Evolutionary conservation across 2,329 filamentous ascomycete genomes (phyloP).

Genomic region (Cytospora paraplurivora): DNA sequence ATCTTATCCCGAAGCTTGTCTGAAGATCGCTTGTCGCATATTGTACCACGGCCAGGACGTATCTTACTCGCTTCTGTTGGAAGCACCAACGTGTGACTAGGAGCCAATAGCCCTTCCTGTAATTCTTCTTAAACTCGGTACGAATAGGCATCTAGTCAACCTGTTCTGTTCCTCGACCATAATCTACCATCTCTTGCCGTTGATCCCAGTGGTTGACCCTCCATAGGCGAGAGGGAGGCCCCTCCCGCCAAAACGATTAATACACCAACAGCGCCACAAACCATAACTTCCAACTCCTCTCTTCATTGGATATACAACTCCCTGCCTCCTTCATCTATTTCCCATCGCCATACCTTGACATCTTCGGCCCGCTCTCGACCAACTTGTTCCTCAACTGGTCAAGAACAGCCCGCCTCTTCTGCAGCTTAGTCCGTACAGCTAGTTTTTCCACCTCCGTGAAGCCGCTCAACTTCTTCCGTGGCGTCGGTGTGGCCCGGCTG

Average conservation of each 20-base stretch:
- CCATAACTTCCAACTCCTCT: not conserved
- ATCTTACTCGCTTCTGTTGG: not conserved
- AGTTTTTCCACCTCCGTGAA: slow-evolving; percentile 62
- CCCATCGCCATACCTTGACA: slow-evolving; percentile 43
- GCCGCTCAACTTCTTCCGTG: slow-evolving; percentile 63
- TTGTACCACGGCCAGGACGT: not conserved
- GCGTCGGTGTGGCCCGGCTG: slow-evolving; percentile 38
- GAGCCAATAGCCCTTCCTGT: not conserved
- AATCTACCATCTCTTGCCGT: slow-evolving; percentile 2
- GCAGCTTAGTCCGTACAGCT: slow-evolving; percentile 55
- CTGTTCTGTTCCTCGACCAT: slow-evolving; percentile 5
- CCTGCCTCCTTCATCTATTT: not conserved
- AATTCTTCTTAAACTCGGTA: not conserved
- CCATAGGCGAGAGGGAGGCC: not conserved
- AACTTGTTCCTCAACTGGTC: slow-evolving; percentile 53
- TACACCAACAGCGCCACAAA: not conserved
- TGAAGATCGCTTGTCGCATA: no score
- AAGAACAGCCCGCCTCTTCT: slow-evolving; percentile 55
- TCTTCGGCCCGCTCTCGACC: slow-evolving; percentile 51
- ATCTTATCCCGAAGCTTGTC: no score
- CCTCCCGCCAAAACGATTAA: not conserved
- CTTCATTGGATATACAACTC: not conserved
- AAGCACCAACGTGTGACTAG: not conserved
- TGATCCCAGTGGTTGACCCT: not conserved
- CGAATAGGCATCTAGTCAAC: slow-evolving; percentile 2